Percentiles rank a stretch among this genome's conserved stretches.
These are phyloP conservation scores for Trichophyton rubrum DNA, from an alignment of 2,329 filamentous ascomycete genomes.

Conservation along the genomic window DNA sequence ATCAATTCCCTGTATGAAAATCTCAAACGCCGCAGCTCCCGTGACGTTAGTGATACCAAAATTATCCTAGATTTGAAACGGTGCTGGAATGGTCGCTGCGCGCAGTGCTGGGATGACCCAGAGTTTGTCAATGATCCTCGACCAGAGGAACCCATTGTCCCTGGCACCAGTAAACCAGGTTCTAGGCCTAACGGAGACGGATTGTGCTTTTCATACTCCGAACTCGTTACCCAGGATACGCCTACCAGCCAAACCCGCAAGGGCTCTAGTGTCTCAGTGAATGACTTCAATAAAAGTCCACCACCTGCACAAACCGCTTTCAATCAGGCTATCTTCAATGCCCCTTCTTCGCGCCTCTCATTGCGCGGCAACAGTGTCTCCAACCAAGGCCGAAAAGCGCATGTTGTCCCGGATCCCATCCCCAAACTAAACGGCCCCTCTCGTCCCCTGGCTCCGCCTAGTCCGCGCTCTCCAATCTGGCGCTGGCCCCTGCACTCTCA, in stretches of 20 bases:
- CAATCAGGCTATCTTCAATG: constrained; percentile 11
- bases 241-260: background rate
- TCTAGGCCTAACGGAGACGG: constrained; percentile 28
- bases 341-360: constrained; percentile 15
- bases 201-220: background rate
- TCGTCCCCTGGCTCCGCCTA: constrained; percentile 19
- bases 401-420: constrained; percentile 30
- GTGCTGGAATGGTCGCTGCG: constrained; percentile 87
- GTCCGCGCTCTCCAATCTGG: constrained; percentile 21
- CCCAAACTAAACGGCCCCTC: constrained; percentile 19
- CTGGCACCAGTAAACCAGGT: constrained; percentile 55
- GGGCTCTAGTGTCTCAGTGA: background rate
- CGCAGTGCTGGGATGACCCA: constrained; percentile 71
- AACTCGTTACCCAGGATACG: background rate
- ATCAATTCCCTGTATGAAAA: constrained; percentile 53
- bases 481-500: constrained; percentile 34
- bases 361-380: constrained; percentile 7
- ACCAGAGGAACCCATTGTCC: constrained; percentile 55
- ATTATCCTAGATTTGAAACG: constrained; percentile 91
- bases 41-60: constrained; percentile 57
- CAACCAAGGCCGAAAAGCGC: constrained; percentile 25
- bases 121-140: constrained; percentile 51
- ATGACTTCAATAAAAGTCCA: constrained; percentile 22
- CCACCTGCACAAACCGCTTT: background rate
- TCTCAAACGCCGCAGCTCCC: constrained; percentile 39